Conservation (phyloP, 1,139 yeast genomes). For the Yamadazyma mexicana region DNA sequence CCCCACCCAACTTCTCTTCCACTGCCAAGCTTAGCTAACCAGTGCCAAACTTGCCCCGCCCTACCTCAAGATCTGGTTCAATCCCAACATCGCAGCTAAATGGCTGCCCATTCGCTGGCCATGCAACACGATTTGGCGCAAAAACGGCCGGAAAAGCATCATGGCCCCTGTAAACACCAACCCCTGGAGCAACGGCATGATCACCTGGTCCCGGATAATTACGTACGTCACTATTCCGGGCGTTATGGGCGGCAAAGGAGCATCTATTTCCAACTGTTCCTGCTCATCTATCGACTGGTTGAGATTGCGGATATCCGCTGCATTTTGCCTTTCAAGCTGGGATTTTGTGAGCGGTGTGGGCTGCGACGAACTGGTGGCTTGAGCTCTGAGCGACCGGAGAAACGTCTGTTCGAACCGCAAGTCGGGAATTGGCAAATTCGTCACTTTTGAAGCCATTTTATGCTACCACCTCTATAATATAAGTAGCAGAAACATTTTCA, state of each 20-base stretch:
- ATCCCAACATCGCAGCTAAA: slow-evolving; percentile 14
- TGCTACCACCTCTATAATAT: no score
- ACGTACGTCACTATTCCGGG: slow-evolving; percentile 54
- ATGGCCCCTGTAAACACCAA: slow-evolving; percentile 41
- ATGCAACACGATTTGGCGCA: slow-evolving; percentile 24
- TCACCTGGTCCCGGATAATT: slow-evolving; percentile 58
- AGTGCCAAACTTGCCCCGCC: no score
- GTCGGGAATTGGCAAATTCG: slow-evolving; percentile 48
- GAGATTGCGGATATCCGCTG: slow-evolving; percentile 24
- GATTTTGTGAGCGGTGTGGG: slow-evolving; percentile 11
- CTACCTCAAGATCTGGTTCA: slow-evolving; percentile 1
- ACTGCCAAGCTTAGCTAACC: neutral
- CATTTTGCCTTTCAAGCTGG: slow-evolving; percentile 13
- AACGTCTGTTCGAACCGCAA: slow-evolving; percentile 66
- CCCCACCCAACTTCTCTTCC: no score
- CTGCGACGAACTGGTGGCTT: slow-evolving; percentile 23
- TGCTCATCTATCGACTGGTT: slow-evolving; percentile 24
- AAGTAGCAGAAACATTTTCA: no score
- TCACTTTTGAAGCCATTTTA: slow-evolving; percentile 2
- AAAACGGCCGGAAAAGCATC: slow-evolving; percentile 30
- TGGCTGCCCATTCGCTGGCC: slow-evolving; percentile 35
- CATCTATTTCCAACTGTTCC: slow-evolving; percentile 17
- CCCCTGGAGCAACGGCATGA: slow-evolving; percentile 64
- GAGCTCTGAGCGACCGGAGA: slow-evolving; percentile 42
- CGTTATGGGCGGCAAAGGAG: slow-evolving; percentile 41